Percentiles rank a stretch among this genome's conserved stretches.
These are phyloP conservation scores for Alternaria longipes DNA, from an alignment of 2,329 filamentous ascomycete genomes.

Conservation along the genomic window DNA sequence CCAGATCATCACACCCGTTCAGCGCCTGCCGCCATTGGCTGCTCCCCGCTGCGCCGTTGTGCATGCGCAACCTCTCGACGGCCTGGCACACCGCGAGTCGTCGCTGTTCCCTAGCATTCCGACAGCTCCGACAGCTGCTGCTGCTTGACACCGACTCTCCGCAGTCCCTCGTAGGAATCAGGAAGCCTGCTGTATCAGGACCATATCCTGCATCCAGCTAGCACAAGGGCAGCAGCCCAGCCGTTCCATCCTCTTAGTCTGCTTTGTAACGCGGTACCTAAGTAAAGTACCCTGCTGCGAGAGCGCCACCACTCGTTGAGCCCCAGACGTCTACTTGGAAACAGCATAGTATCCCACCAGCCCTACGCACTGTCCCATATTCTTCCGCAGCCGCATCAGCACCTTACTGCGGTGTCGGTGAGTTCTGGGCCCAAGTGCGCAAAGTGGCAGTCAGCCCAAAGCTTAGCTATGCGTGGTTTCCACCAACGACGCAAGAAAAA, in stretches of 20 bases:
- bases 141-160: background rate
- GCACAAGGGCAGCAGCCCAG: constrained; percentile 10
- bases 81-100: background rate
- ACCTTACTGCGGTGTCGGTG: constrained; percentile 41
- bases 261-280: constrained; percentile 33
- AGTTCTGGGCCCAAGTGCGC: constrained; percentile 24
- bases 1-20: constrained; percentile 17
- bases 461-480: constrained; percentile 28
- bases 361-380: constrained; percentile 41
- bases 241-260: constrained; percentile 23
- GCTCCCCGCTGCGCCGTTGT: constrained; percentile 26
- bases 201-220: constrained; percentile 38
- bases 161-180: constrained; percentile 13
- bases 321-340: constrained; percentile 14
- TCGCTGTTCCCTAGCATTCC: background rate
- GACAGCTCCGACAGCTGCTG: constrained; percentile 5
- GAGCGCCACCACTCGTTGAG: constrained; percentile 26
- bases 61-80: constrained; percentile 34
- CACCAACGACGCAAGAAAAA: background rate
- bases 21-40: constrained; percentile 24
- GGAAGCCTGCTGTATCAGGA: constrained; percentile 30
- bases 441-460: constrained; percentile 34
- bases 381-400: constrained; percentile 42
- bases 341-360: constrained; percentile 33
- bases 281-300: constrained; percentile 21